Percentiles rank a stretch among this genome's conserved stretches.
Evolutionary conservation across 208 protist genomes (phyloP).

Genomic region (Trypanosoma avium): DNA sequence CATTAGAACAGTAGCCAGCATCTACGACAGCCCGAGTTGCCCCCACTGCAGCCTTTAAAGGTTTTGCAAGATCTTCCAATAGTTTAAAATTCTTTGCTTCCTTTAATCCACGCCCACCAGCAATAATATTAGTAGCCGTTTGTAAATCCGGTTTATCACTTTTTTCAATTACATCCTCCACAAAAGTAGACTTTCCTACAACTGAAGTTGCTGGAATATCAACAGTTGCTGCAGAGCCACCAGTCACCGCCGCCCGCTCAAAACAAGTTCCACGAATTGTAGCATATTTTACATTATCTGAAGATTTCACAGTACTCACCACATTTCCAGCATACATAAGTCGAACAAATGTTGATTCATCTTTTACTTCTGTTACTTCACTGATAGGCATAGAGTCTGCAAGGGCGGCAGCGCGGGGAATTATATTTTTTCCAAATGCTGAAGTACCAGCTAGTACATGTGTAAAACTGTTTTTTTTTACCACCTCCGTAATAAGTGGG

Average conservation of each 20-base stretch:
- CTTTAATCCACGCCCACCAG: slow-evolving; percentile 97
- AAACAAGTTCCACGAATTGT: slow-evolving; percentile 94
- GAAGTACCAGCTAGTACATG: slow-evolving; percentile 94
- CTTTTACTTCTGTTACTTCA: slow-evolving; percentile 92
- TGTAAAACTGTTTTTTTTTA: slow-evolving; percentile 73
- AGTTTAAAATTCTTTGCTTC: slow-evolving; percentile 97
- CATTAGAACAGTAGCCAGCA: slow-evolving; percentile 88
- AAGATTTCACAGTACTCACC: slow-evolving; percentile 92
- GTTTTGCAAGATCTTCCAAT: slow-evolving; percentile 93
- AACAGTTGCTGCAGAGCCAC: slow-evolving; percentile 38
- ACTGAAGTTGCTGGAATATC: slow-evolving; percentile 41
- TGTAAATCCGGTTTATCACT: slow-evolving; percentile 95
- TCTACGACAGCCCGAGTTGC: slow-evolving; percentile 98
- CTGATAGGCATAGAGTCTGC: slow-evolving; percentile 91
- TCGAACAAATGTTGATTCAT: slow-evolving; percentile 94
- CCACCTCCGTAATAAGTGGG: slow-evolving; percentile 51
- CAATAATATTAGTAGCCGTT: slow-evolving; percentile 90
- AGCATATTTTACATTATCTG: slow-evolving; percentile 92
- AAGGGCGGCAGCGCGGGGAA: slow-evolving; percentile 92
- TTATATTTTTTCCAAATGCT: slow-evolving; percentile 94
- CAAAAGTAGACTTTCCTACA: slow-evolving; percentile 43
- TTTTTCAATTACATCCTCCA: slow-evolving; percentile 46
- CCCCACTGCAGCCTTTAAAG: slow-evolving; percentile 94
- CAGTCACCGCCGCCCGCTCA: slow-evolving; percentile 51
- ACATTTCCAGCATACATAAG: slow-evolving; percentile 98